phyloP scores from a whole-genome alignment of 2,329 filamentous ascomycete species.

The Hymenoscyphus fraxineus region DNA sequence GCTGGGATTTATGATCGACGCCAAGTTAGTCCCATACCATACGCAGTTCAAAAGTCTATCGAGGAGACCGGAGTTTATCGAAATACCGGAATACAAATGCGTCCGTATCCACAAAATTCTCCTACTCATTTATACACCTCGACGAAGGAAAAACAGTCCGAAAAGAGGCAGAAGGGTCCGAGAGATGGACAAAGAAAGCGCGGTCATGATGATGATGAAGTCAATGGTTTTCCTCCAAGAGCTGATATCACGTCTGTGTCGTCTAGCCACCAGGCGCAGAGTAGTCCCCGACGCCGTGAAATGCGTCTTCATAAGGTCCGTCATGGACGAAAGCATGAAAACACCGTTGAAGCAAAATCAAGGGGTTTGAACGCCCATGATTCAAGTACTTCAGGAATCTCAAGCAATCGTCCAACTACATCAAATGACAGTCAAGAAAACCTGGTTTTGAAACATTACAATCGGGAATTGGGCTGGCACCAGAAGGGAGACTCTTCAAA shows the following conservation, averaged over 20 bases:
- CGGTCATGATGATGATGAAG: not conserved
- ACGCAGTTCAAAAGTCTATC: conserved; percentile 24
- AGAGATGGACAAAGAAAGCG: not conserved
- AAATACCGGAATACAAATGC: conserved; percentile 26
- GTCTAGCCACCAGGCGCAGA: not conserved
- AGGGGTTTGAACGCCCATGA: not conserved
- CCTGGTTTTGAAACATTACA: conserved; percentile 18
- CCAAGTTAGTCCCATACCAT: conserved; percentile 24
- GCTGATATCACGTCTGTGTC: not conserved
- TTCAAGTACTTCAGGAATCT: not conserved
- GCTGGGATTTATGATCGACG: conserved; percentile 3
- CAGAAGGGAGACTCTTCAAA: conserved; percentile 4
- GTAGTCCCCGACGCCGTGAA: not conserved
- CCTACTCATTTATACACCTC: not conserved
- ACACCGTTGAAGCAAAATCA: not conserved
- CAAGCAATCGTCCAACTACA: not conserved
- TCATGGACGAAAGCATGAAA: not conserved
- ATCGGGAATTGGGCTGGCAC: conserved; percentile 19
- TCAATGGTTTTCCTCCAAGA: not conserved
- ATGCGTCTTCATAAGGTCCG: not conserved
- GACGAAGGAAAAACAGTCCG: not conserved
- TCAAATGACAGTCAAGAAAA: not conserved
- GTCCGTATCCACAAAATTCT: not conserved
- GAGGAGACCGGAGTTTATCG: conserved; percentile 29
- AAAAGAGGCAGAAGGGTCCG: not conserved